phyloP scores from a whole-genome alignment of 2,329 filamentous ascomycete genomes.

The Pyricularia sp. region DNA sequence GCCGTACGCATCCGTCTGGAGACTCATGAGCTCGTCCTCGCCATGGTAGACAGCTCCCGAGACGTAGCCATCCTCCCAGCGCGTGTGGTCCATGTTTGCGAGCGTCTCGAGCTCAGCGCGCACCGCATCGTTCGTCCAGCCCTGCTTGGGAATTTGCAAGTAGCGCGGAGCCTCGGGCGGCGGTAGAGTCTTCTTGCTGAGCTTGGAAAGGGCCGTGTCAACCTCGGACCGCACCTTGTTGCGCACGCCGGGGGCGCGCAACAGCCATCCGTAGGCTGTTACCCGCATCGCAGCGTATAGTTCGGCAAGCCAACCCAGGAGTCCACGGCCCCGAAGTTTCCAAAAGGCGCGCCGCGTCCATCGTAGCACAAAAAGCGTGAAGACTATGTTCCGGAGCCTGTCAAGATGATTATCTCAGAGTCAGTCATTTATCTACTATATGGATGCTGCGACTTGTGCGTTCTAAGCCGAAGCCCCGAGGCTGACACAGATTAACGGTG shows the following conservation, averaged over 20 bases:
- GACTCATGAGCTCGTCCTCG: conserved; percentile 62
- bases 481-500: not conserved
- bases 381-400: conserved; percentile 75
- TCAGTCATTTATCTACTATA: not conserved
- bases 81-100: conserved; percentile 78
- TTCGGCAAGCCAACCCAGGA: conserved; percentile 65
- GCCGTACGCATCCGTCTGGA: conserved; percentile 88
- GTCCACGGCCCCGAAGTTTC: conserved; percentile 77
- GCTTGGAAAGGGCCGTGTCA: conserved; percentile 61
- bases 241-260: conserved; percentile 76
- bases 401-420: not conserved
- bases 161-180: conserved; percentile 60
- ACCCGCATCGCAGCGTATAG: conserved; percentile 60
- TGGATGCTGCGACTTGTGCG: not conserved
- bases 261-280: conserved; percentile 70
- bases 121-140: conserved; percentile 68
- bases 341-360: conserved; percentile 69
- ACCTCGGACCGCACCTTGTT: conserved; percentile 77
- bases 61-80: conserved; percentile 92
- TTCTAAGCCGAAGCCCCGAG: not conserved
- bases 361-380: conserved; percentile 76
- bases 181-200: conserved; percentile 67
- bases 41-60: conserved; percentile 95
- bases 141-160: conserved; percentile 66
- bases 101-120: conserved; percentile 67